These are phyloP conservation scores for Papilionanthe hybrid DNA, from an alignment of 116 monocot genomes.

Conservation along the genomic window DNA sequence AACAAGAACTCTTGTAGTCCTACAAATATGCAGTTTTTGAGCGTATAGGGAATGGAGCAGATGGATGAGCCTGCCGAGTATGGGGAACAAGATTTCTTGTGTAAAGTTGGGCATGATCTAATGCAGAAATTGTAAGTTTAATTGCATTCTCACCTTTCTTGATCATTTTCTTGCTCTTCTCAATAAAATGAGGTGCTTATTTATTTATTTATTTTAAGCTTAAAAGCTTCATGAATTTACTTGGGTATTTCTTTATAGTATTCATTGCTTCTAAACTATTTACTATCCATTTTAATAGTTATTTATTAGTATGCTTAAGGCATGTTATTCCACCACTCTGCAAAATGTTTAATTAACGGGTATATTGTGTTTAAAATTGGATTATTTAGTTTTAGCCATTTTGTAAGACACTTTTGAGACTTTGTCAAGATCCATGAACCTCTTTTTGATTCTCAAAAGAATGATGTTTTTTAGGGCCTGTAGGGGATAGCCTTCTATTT, in stretches of 20 bases:
- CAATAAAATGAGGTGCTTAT: not conserved
- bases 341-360: too few species aligned
- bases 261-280: too few species aligned
- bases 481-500: too few species aligned
- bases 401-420: too few species aligned
- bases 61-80: not conserved
- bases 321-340: too few species aligned
- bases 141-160: not conserved
- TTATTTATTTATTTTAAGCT: not conserved
- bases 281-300: too few species aligned
- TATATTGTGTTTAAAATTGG: too few species aligned
- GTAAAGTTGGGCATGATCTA: not conserved
- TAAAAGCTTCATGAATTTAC: not conserved
- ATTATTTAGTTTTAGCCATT: too few species aligned
- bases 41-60: not conserved
- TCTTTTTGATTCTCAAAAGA: too few species aligned
- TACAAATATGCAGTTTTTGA: slow-evolving; percentile 6
- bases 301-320: too few species aligned
- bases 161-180: not conserved
- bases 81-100: not conserved
- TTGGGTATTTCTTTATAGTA: not conserved
- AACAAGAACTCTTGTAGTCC: slow-evolving; percentile 3
- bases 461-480: too few species aligned
- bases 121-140: slow-evolving; percentile 1
- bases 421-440: too few species aligned